Evolutionary conservation across 73 alveolate genomes (phyloP).

Genomic region (Loxodes magnus): DNA sequence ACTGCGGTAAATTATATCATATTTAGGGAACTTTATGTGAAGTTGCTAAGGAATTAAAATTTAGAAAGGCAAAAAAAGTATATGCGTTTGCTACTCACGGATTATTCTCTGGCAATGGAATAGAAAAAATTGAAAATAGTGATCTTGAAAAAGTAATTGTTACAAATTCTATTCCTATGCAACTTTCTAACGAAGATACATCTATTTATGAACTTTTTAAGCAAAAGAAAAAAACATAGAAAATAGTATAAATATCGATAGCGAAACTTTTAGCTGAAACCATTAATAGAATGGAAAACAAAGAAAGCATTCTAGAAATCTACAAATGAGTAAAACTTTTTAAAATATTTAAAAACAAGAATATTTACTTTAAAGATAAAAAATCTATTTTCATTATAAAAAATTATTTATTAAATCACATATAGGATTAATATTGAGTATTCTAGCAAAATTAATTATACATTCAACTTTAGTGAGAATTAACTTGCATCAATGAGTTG

Average conservation of each 20-base stretch:
- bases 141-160: conserved; percentile 66
- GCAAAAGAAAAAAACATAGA: conserved; percentile 15
- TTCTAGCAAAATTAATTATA: too few species aligned
- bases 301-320: conserved; percentile 46
- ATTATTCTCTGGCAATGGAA: conserved; percentile 71
- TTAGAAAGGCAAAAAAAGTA: conserved; percentile 76
- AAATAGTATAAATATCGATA: conserved; percentile 34
- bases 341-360: too few species aligned
- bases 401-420: too few species aligned
- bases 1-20: too few species aligned
- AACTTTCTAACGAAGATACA: conserved; percentile 13
- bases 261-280: conserved; percentile 65
- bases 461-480: too few species aligned
- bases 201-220: background rate
- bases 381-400: too few species aligned
- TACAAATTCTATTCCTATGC: conserved; percentile 69
- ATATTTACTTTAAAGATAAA: too few species aligned
- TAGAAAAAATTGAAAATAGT: conserved; percentile 50
- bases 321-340: too few species aligned
- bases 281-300: conserved; percentile 55
- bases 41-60: conserved; percentile 73
- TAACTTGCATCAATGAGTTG: too few species aligned
- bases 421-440: too few species aligned
- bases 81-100: conserved; percentile 94
- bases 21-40: conserved; percentile 89